Evolutionary conservation across 805 yeast genomes (phyloP), one percentile per base, ranked within the genome.

Genomic region (Monosporozyma aquatica): DNA sequence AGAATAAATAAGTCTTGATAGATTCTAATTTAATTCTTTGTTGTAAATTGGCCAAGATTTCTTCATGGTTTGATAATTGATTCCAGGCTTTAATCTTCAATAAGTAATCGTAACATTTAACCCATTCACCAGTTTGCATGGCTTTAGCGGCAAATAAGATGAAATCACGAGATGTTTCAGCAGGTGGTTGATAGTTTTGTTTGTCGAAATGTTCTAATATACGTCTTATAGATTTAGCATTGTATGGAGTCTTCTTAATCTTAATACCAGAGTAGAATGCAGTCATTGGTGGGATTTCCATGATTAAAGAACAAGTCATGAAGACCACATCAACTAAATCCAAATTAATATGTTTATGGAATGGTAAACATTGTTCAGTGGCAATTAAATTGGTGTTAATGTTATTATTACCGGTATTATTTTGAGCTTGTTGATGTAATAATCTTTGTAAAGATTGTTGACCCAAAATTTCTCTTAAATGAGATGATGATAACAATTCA

Each of bases 331-430:
- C 98, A 51, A 92, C 74, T 57, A 92, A 77, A 71, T 94, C 97
- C 55, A 90, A 71, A 67, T 92, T 92, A 65, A 92, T 90, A 68
- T 92, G 99, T 84, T 87, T 87, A 69, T 92, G 98, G 82, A 83
- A 92, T 45, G 99, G 99, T 61, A 92, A 72, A 62, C 87, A 75
- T 61, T 89, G 80, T 38, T 61, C 65, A 46, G 55, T 58, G 32
- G 57, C 53, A 33, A 57, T 55, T 26, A 56, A 49, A 32, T 20
- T 32, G 23, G 17, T 32, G 27, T 47, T 50, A 15, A 55, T 47
- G 51, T 18, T 32, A 6, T 18, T 32, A 18, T 23, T 23, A 20
- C 38, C n/a, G 10, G 37, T 18, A 22, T 13, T 11, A 13, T 37
- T 14, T 5, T 30, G 18, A 14, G 43, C 6, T 17, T 21, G 28